Evolutionary conservation across 1,139 yeast species (phyloP).

Genomic region (Protomyces inouyei): DNA sequence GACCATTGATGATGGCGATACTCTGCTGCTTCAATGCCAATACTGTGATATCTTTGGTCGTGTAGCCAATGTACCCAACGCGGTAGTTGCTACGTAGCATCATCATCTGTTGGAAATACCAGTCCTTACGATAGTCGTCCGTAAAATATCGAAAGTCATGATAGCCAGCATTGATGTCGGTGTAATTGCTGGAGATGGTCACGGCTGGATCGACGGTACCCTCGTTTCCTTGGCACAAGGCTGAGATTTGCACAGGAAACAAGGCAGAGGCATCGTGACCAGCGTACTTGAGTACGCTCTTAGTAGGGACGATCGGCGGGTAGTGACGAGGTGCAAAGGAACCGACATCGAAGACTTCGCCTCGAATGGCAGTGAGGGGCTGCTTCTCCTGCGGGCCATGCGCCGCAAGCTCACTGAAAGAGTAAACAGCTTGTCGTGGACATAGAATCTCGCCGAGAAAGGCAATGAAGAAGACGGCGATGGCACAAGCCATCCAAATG

Average conservation of each 20-base stretch:
- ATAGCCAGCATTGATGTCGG: conserved; percentile 42
- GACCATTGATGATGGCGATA: conserved; percentile 41
- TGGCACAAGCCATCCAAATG: conserved; percentile 42
- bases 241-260: conserved; percentile 44
- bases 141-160: conserved; percentile 43
- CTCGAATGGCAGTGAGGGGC: conserved; percentile 41
- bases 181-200: conserved; percentile 39
- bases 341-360: conserved; percentile 42
- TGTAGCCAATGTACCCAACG: conserved; percentile 42
- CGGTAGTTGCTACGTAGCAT: conserved; percentile 40
- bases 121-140: conserved; percentile 44
- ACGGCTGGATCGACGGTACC: conserved; percentile 39
- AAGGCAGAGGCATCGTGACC: conserved; percentile 40
- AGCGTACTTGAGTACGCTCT: conserved; percentile 40
- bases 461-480: conserved; percentile 41
- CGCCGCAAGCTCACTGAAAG: conserved; percentile 38
- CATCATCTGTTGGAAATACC: conserved; percentile 44
- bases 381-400: conserved; percentile 37
- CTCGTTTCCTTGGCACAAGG: conserved; percentile 40
- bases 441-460: conserved; percentile 44
- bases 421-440: conserved; percentile 42
- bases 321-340: conserved; percentile 42
- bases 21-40: conserved; percentile 35
- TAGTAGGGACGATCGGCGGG: conserved; percentile 41
- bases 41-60: conserved; percentile 38